A percentile compares a stretch with the other conserved stretches of the same genome.
These are phyloP conservation scores for Parastagonospora avenae DNA, from an alignment of 2,329 filamentous ascomycete genomes.

Conservation along the genomic window DNA sequence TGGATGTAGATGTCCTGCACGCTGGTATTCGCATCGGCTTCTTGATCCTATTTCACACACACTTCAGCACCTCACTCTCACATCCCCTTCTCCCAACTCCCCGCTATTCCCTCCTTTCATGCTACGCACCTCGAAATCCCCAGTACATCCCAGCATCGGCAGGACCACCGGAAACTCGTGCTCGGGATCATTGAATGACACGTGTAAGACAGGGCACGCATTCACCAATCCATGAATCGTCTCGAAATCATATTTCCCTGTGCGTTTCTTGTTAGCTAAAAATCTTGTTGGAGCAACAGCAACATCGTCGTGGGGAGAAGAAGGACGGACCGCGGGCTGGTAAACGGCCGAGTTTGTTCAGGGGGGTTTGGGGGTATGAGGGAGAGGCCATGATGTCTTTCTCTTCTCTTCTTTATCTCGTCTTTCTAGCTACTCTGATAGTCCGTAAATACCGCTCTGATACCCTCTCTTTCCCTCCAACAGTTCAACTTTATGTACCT, in stretches of 20 bases:
- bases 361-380: constrained; percentile 31
- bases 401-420: neutral
- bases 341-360: constrained; percentile 36
- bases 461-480: neutral
- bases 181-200: constrained; percentile 41
- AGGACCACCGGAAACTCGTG: constrained; percentile 61
- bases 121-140: constrained; percentile 40
- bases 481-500: neutral
- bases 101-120: neutral
- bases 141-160: constrained; percentile 50
- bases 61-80: neutral
- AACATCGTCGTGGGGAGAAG: neutral
- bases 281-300: too few relatives aligned
- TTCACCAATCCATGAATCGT: constrained; percentile 44
- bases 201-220: constrained; percentile 38
- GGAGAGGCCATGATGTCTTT: constrained; percentile 4
- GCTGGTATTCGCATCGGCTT: constrained; percentile 64
- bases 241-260: constrained; percentile 41
- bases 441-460: neutral
- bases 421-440: neutral
- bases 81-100: neutral
- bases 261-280: too few relatives aligned
- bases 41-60: constrained; percentile 16
- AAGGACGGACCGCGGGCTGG: constrained; percentile 30
- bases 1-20: constrained; percentile 41